Evolutionary conservation across 441 rosid genomes (phyloP).

Genomic region (Corymbia citriodora): DNA sequence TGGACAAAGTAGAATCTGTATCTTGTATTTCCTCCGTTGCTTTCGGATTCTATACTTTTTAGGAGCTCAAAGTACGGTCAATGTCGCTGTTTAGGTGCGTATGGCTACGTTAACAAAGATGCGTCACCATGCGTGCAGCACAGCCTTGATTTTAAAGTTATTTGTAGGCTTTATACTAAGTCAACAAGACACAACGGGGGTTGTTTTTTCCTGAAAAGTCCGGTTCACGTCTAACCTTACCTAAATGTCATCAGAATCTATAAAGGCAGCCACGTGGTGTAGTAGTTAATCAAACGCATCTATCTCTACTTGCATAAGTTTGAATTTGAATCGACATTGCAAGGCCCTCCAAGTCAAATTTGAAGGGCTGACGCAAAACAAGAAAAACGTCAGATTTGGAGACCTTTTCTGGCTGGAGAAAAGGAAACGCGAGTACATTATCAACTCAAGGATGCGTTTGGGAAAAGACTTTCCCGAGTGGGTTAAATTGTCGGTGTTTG

Average conservation of each 20-base stretch:
- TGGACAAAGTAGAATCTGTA: background rate
- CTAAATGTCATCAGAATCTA: background rate
- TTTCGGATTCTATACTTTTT: background rate
- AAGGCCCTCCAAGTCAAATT: background rate
- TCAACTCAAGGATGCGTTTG: too few relatives aligned
- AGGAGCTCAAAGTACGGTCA: background rate
- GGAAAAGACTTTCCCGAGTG: too few relatives aligned
- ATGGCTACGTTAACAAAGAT: background rate
- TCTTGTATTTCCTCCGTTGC: background rate
- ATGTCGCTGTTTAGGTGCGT: background rate
- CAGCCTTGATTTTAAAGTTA: background rate
- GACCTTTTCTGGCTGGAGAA: background rate
- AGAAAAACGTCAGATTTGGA: background rate
- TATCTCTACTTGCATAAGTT: background rate
- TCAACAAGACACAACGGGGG: background rate
- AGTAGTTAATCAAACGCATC: background rate
- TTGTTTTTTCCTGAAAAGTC: background rate
- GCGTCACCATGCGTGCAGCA: background rate
- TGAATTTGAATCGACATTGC: background rate
- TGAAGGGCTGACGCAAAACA: background rate
- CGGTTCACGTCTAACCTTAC: background rate
- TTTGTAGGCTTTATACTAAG: background rate
- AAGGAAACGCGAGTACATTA: background rate
- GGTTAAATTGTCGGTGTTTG: too few relatives aligned
- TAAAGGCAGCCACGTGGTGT: background rate